phyloP scores from a whole-genome alignment of 768 basidiomycete species.

The Mycena chlorophos region DNA sequence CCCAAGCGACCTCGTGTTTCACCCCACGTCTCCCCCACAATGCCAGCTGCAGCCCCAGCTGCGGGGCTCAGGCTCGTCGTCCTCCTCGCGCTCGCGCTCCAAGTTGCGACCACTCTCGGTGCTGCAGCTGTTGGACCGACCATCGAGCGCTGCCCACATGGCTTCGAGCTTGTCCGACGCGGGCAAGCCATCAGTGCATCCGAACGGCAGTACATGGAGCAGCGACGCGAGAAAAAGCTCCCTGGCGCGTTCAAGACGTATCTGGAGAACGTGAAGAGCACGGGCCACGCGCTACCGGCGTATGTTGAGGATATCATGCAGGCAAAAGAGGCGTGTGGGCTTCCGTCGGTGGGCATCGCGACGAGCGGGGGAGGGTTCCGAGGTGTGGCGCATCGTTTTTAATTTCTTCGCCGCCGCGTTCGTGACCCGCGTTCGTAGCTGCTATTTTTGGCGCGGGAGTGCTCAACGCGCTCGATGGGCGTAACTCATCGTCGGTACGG shows the following conservation, averaged over 20 bases:
- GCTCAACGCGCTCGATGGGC: constrained; percentile 46
- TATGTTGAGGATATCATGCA: constrained; percentile 36
- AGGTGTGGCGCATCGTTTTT: constrained; percentile 28
- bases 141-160: constrained; percentile 14
- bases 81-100: no score
- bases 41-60: no score
- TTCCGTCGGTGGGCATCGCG: constrained; percentile 47
- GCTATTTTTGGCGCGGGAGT: constrained; percentile 55
- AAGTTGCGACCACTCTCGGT: not conserved
- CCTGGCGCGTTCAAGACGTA: constrained; percentile 42
- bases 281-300: constrained; percentile 29
- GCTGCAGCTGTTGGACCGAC: not conserved
- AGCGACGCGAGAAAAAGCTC: constrained; percentile 35
- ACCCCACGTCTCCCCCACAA: no score
- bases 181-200: constrained; percentile 35
- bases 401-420: not conserved
- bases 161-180: constrained; percentile 19
- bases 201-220: constrained; percentile 39
- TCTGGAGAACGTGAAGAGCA: constrained; percentile 37
- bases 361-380: constrained; percentile 57
- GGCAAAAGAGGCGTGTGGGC: constrained; percentile 9
- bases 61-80: not conserved
- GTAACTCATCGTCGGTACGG: constrained; percentile 42
- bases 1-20: no score
- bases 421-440: not conserved